Evolutionary conservation across 2,329 filamentous ascomycete species (phyloP).

Genomic region (Monosporascus sp.): DNA sequence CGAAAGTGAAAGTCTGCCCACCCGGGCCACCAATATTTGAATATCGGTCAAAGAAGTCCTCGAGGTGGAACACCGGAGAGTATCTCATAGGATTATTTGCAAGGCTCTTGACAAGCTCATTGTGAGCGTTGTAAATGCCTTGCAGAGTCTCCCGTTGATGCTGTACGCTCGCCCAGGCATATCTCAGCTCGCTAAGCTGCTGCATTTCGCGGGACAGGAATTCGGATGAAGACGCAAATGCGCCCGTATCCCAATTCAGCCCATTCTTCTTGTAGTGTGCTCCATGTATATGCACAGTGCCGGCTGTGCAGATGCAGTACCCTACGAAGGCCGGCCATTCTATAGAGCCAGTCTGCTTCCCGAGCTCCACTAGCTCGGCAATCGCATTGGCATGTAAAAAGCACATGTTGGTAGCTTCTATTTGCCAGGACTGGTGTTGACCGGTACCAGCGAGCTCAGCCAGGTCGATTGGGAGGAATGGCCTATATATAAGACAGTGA

Average conservation of each 20-base stretch:
- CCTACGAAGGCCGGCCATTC: constrained; percentile 86
- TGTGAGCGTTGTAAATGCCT: constrained; percentile 71
- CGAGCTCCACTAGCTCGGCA: constrained; percentile 74
- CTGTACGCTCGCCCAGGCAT: constrained; percentile 71
- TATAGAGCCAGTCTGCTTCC: constrained; percentile 65
- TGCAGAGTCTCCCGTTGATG: constrained; percentile 77
- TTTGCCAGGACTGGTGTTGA: constrained; percentile 89
- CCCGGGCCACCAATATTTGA: constrained; percentile 50
- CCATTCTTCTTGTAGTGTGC: constrained; percentile 64
- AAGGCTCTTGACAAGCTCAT: constrained; percentile 70
- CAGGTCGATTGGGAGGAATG: constrained; percentile 80
- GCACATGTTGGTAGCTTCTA: constrained; percentile 83
- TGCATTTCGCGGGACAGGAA: constrained; percentile 76
- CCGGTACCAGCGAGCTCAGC: constrained; percentile 73
- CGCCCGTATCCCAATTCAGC: constrained; percentile 47
- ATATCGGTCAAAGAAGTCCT: constrained; percentile 85
- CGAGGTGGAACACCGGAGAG: constrained; percentile 74
- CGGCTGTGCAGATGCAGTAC: constrained; percentile 81
- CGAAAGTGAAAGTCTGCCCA: constrained; percentile 58
- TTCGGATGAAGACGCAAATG: constrained; percentile 60
- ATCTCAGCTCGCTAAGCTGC: constrained; percentile 68
- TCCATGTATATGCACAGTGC: constrained; percentile 83
- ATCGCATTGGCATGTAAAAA: constrained; percentile 84
- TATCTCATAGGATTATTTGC: constrained; percentile 66
- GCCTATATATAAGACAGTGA: constrained; percentile 80